Evolutionary conservation across 805 yeast species (phyloP).

Genomic region (Starmerella riodocensis): DNA sequence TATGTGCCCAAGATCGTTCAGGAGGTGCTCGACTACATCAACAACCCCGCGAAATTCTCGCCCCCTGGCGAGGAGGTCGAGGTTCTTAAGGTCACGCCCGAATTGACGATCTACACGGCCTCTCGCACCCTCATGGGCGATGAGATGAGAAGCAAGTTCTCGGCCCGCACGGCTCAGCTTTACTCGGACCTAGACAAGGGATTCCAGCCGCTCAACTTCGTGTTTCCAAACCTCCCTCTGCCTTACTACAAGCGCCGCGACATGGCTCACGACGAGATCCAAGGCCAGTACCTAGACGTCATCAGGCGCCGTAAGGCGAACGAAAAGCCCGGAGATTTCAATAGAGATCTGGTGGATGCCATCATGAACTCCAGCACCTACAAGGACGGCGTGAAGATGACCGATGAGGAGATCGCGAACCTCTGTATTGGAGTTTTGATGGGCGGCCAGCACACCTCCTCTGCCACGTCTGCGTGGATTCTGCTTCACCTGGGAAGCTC

Average conservation of each 20-base stretch:
- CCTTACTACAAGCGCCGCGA: slow-evolving; percentile 79
- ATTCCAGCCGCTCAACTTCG: slow-evolving; percentile 90
- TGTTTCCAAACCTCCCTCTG: slow-evolving; percentile 84
- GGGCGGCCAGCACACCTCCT: slow-evolving; percentile 99
- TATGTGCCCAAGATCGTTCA: slow-evolving; percentile 82
- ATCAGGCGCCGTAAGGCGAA: slow-evolving; percentile 55
- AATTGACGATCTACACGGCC: slow-evolving; percentile 92
- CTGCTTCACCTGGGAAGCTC: slow-evolving; percentile 78
- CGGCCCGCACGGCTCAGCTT: slow-evolving; percentile 68
- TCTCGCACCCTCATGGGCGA: slow-evolving; percentile 83
- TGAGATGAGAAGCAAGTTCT: slow-evolving; percentile 74
- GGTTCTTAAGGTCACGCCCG: slow-evolving; percentile 79
- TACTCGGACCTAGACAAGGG: slow-evolving; percentile 92
- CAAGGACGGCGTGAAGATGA: slow-evolving; percentile 88
- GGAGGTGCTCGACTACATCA: slow-evolving; percentile 60
- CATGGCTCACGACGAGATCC: slow-evolving; percentile 68
- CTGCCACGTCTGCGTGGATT: slow-evolving; percentile 92
- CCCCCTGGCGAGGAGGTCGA: slow-evolving; percentile 24
- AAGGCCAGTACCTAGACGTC: slow-evolving; percentile 66
- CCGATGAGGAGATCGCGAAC: slow-evolving; percentile 89
- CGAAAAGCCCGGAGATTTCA: slow-evolving; percentile 51
- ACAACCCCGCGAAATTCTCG: slow-evolving; percentile 27
- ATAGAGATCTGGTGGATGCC: slow-evolving; percentile 80
- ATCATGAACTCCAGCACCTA: slow-evolving; percentile 71
- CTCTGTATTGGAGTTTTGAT: slow-evolving; percentile 86